Conservation (phyloP, 495 filamentous ascomycete species). For the Xylaria intraflava region DNA sequence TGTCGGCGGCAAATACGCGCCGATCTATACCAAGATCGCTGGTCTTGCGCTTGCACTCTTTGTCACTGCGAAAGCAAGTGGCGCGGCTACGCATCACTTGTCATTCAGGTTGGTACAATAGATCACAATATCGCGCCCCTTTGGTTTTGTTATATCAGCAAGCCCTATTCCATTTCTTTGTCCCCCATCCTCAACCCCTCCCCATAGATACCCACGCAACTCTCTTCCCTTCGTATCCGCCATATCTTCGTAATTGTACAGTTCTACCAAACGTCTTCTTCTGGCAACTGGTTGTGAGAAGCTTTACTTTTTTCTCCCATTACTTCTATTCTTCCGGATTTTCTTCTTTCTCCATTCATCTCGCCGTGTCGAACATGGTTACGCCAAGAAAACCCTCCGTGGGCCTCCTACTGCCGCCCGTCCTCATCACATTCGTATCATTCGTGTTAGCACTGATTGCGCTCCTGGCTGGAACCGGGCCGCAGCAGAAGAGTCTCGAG, state of each 20-base stretch:
- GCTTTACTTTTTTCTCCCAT: background rate
- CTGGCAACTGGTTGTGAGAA: conserved; percentile 6
- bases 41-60: too few species aligned
- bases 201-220: background rate
- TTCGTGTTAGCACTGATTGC: conserved; percentile 64
- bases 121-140: background rate
- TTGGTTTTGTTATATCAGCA: background rate
- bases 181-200: background rate
- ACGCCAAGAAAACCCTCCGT: conserved; percentile 15
- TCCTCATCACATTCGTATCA: conserved; percentile 46
- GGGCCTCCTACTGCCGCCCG: conserved; percentile 20
- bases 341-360: background rate
- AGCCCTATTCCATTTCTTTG: background rate
- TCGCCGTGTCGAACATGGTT: conserved; percentile 6
- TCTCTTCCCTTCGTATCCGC: background rate
- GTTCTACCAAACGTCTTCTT: background rate
- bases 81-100: too few species aligned
- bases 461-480: conserved; percentile 60
- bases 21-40: conserved; percentile 17
- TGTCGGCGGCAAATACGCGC: background rate
- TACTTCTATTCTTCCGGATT: background rate
- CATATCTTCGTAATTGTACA: background rate
- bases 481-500: conserved; percentile 43
- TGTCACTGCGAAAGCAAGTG: too few species aligned
- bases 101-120: background rate